Percentiles rank a stretch among this genome's conserved stretches.
Evolutionary conservation across 257 asterid genomes (phyloP).

Genomic region (Petunia axillaris): DNA sequence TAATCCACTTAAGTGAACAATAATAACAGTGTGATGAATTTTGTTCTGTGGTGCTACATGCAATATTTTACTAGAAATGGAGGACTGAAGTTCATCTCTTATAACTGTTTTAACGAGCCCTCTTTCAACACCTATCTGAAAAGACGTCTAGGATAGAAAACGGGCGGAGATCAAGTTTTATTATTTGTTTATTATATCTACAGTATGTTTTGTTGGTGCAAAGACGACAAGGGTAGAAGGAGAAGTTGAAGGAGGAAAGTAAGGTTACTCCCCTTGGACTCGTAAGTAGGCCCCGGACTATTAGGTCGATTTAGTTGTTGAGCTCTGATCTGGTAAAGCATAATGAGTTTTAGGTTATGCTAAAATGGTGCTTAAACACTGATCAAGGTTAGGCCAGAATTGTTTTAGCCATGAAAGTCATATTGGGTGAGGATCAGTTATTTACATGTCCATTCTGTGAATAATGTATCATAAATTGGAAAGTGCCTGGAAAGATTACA

Average conservation of each 20-base stretch:
- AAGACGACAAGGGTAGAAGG: not conserved
- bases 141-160: not conserved
- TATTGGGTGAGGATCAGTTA: not conserved
- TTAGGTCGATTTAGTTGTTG: slow-evolving; percentile 8
- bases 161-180: not conserved
- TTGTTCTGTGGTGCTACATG: not conserved
- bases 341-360: not conserved
- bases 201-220: not conserved
- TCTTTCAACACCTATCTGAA: slow-evolving; percentile 9
- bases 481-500: not conserved
- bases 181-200: not conserved
- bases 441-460: not conserved
- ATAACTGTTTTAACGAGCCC: not conserved
- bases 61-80: slow-evolving; percentile 14
- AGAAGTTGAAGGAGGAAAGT: slow-evolving; percentile 6
- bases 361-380: not conserved
- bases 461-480: not conserved
- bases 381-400: not conserved
- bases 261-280: not conserved
- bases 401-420: not conserved
- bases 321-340: not conserved
- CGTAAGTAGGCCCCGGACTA: not conserved
- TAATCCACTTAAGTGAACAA: slow-evolving; percentile 16
- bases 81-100: not conserved
- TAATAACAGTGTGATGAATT: not conserved